Evolutionary conservation across 2,329 filamentous ascomycete genomes (phyloP), one percentile per base, ranked within the genome.

Genomic region (Xylogone sp.): DNA sequence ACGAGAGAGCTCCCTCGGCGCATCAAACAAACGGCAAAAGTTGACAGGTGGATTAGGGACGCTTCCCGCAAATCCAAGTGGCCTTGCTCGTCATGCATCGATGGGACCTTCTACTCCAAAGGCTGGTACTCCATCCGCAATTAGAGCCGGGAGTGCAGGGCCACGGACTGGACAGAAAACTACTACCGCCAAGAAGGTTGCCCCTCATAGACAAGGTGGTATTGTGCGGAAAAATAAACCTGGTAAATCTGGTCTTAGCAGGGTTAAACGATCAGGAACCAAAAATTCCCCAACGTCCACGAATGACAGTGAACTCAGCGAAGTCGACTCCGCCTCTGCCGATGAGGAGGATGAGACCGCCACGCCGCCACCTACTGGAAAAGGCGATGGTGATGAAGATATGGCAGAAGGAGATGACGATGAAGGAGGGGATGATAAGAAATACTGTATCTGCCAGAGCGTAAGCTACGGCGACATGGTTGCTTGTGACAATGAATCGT

Each of bases 391-490:
- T 60, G 78, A 78, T 22, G 78, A 77, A 51, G 78, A 73, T 8
- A 76, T 83, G 51, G 69, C 75, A 59, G 66, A 75, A 68, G 58
- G 69, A 16, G 84, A 86, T 27, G 86, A 90, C 46, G 87, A 90
- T 51, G 86, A 86, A 42, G 84, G 83, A 50, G 85, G 86, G 56
- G 87, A 91, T 69, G 86, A 87, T 65, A 88, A 73, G 52, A 75
- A 90, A 68, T 94, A 94, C 71, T 94, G 89, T 71, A 77, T 86
- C 24, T 94, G 89, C 68, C 86, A 92, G 67, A 87, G 87, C 61
- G 86, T 92, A 58, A 90, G 87, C 68, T 91, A 88, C 64, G 89
- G 89, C 55, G 87, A 93, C 64, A 94, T 94, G 89, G 88, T 94
- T 56, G 89, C 88, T 24, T 94, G 89, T 72, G 89, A 94, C 73